These are phyloP conservation scores for Mortierella claussenii DNA, from an alignment of 192 early-diverging fungal species.

Conservation along the genomic window DNA sequence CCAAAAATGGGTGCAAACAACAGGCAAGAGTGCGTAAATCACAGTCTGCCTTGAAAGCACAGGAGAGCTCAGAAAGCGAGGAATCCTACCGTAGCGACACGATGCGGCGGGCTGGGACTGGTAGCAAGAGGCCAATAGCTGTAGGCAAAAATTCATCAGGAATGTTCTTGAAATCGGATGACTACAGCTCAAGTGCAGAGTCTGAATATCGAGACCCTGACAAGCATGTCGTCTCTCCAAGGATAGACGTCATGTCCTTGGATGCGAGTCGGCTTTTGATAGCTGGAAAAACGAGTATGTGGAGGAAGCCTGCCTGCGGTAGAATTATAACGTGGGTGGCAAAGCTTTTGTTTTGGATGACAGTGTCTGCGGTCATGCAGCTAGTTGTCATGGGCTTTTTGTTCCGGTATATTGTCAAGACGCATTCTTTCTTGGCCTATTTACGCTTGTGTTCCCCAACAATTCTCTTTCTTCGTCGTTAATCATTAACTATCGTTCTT, in stretches of 20 bases:
- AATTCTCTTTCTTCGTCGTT: too few species aligned
- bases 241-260: background rate
- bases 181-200: background rate
- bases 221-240: background rate
- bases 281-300: background rate
- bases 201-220: constrained; percentile 25
- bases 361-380: background rate
- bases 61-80: constrained; percentile 8
- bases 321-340: background rate
- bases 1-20: too few species aligned
- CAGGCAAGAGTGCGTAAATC: background rate
- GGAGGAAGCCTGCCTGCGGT: background rate
- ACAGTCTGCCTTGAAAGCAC: background rate
- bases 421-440: too few species aligned
- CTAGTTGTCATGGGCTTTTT: constrained; percentile 15
- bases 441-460: too few species aligned
- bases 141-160: too few species aligned
- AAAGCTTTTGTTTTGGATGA: constrained; percentile 2
- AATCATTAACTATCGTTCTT: background rate
- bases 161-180: too few species aligned
- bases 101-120: background rate
- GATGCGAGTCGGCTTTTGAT: background rate
- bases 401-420: constrained; percentile 2
- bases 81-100: background rate
- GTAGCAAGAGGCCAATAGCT: too few species aligned